phyloP scores from a whole-genome alignment of 2,329 filamentous ascomycete species.

The Lecanosticta acicola region DNA sequence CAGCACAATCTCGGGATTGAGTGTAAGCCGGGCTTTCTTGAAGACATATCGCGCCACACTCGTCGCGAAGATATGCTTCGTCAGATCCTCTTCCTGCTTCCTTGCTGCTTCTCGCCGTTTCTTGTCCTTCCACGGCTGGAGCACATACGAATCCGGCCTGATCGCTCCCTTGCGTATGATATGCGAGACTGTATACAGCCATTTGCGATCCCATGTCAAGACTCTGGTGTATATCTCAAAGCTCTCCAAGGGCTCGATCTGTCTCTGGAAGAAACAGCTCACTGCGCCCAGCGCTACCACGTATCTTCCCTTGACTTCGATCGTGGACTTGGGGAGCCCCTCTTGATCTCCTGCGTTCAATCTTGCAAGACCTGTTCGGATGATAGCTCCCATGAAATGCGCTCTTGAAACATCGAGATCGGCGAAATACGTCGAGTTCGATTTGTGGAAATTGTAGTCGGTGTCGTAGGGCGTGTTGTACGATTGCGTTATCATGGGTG shows the following conservation, averaged over 20 bases:
- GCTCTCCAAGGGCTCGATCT: slow-evolving; percentile 41
- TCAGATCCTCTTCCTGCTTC: slow-evolving; percentile 32
- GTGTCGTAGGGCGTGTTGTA: slow-evolving; percentile 68
- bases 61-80: slow-evolving; percentile 45
- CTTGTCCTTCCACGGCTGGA: slow-evolving; percentile 43
- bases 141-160: slow-evolving; percentile 37
- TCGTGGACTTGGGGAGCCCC: slow-evolving; percentile 28
- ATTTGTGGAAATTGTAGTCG: slow-evolving; percentile 82
- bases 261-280: slow-evolving; percentile 43
- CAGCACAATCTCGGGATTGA: slow-evolving; percentile 74
- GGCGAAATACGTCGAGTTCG: slow-evolving; percentile 78
- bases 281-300: slow-evolving; percentile 45
- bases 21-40: slow-evolving; percentile 62
- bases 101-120: slow-evolving; percentile 19
- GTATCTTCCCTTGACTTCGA: slow-evolving; percentile 28
- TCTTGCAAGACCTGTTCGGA: slow-evolving; percentile 41
- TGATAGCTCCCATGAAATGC: slow-evolving; percentile 61
- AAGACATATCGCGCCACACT: slow-evolving; percentile 47
- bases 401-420: slow-evolving; percentile 80
- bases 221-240: slow-evolving; percentile 47
- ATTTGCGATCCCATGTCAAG: slow-evolving; percentile 47
- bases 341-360: slow-evolving; percentile 33
- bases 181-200: slow-evolving; percentile 46
- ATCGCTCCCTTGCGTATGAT: slow-evolving; percentile 43
- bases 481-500: slow-evolving; percentile 61